phyloP scores from a whole-genome alignment of 306 rosid species.

The Medicago lupulina region DNA sequence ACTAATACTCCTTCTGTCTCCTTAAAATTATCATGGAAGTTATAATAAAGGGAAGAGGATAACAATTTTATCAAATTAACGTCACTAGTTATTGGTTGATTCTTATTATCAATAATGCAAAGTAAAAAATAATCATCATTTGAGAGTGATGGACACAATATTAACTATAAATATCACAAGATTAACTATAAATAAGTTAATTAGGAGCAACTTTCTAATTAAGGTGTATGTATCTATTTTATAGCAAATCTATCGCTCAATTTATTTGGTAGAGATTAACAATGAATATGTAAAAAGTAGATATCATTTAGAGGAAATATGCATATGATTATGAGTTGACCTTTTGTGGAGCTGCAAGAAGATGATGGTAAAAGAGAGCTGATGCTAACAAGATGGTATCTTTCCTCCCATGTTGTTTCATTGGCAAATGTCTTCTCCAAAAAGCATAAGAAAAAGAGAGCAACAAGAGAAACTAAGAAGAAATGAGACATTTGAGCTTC shows the following conservation, averaged over 20 bases:
- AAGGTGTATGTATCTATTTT: not conserved
- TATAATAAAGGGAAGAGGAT: too few relatives aligned
- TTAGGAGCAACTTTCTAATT: too few relatives aligned
- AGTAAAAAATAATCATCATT: too few relatives aligned
- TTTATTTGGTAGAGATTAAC: not conserved
- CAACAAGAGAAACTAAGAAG: conserved; percentile 19
- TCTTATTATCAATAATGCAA: too few relatives aligned
- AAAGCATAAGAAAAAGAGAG: conserved; percentile 16
- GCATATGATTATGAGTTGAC: conserved; percentile 37
- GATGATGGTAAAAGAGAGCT: conserved; percentile 61
- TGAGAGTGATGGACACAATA: too few relatives aligned
- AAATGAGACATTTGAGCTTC: conserved; percentile 42
- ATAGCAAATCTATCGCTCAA: not conserved
- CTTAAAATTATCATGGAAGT: not conserved
- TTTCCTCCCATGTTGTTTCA: conserved; percentile 34
- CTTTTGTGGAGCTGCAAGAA: conserved; percentile 55
- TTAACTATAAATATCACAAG: too few relatives aligned
- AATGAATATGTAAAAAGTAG: not conserved
- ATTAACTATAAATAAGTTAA: too few relatives aligned
- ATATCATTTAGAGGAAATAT: not conserved
- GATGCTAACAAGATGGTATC: conserved; percentile 44
- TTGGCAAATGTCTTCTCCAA: conserved; percentile 38
- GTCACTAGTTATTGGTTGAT: too few relatives aligned
- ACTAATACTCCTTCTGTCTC: not conserved
- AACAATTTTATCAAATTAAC: too few relatives aligned